Evolutionary conservation across 2,329 filamentous ascomycete genomes (phyloP).

Genomic region (Alternaria brassicae): DNA sequence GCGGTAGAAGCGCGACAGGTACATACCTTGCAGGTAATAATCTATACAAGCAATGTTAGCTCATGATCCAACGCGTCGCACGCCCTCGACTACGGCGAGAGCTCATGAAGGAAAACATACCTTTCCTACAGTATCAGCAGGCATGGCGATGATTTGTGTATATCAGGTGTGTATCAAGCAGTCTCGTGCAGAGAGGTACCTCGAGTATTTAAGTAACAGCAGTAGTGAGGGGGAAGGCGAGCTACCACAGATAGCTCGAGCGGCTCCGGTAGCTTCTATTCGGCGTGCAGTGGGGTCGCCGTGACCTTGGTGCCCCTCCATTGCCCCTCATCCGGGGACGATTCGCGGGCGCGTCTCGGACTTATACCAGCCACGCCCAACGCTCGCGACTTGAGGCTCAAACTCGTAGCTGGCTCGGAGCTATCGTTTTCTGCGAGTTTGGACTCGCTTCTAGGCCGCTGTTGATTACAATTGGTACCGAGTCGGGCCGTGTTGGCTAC

Average conservation of each 20-base stretch:
- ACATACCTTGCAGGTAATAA: slow-evolving; percentile 92
- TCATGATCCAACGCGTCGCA: background rate
- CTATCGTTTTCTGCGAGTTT: slow-evolving; percentile 2
- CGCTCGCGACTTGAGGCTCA: slow-evolving; percentile 36
- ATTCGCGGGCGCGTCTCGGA: slow-evolving; percentile 30
- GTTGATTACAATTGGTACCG: slow-evolving; percentile 19
- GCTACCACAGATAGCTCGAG: slow-evolving; percentile 22
- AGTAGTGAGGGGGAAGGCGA: slow-evolving; percentile 16
- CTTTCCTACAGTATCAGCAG: slow-evolving; percentile 64
- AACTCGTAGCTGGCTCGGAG: slow-evolving; percentile 34
- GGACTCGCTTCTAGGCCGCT: slow-evolving; percentile 1
- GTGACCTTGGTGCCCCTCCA: slow-evolving; percentile 36
- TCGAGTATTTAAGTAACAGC: background rate
- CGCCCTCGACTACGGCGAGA: background rate
- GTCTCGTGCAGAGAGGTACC: slow-evolving; percentile 4
- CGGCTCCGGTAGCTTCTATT: slow-evolving; percentile 36
- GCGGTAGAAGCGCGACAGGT: slow-evolving; percentile 59
- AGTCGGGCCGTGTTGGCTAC: slow-evolving; percentile 29
- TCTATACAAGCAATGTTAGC: slow-evolving; percentile 59
- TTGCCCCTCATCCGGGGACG: slow-evolving; percentile 33
- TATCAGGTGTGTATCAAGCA: slow-evolving; percentile 21
- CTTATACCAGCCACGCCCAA: slow-evolving; percentile 28
- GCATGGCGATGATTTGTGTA: slow-evolving; percentile 51
- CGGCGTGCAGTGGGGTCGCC: slow-evolving; percentile 25
- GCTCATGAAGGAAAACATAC: slow-evolving; percentile 5